Base-by-base conservation (phyloP, 805 yeast genomes). In the Wickerhamomyces strasburgensis region DNA sequence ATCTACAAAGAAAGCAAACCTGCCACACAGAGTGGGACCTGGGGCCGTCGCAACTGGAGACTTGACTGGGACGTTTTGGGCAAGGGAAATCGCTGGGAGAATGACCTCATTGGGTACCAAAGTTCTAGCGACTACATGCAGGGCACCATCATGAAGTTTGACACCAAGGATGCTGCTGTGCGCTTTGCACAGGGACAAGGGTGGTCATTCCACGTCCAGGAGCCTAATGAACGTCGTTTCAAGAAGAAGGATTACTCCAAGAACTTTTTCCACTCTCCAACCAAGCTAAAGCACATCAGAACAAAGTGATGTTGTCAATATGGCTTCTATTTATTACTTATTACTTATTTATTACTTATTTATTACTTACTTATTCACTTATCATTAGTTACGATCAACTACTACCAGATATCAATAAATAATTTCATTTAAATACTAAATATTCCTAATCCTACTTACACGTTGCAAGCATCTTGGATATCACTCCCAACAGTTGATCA, bases 391-490 rank as follows among this genome's bases (percentile, higher is more conserved):
- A n/a, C n/a, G n/a, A n/a, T n/a, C n/a, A n/a, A n/a, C n/a, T n/a
- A n/a, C n/a, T n/a, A n/a, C n/a, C n/a, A n/a, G n/a, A n/a, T n/a
- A n/a, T n/a, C n/a, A n/a, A n/a, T n/a, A n/a, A n/a, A n/a, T n/a
- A n/a, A n/a, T n/a, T n/a, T n/a, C n/a, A 10, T 16, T 30, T 30
- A 19, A 19, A 11, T 19, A 11, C 21, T 8, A 11, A 10, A 15
- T 13, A 10, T 15, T 19, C 7, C 19, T 6, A 14, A n/a, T 15
- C 30, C 28, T 33, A 72, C 37, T 62, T 64, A 54, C 98, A 93
- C 4, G 93, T 82, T 26, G 84, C 72, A 40, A 93, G 70, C 99
- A 93, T 93, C 45, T 83, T 87, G 48, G 88, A 83, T 27, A 93
- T 84, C n/a, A 93, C 99, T 21, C 79, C 73, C 27, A 89, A 64